phyloP scores from a whole-genome alignment of 495 filamentous ascomycete species.

The Hypoxylon rickii region DNA sequence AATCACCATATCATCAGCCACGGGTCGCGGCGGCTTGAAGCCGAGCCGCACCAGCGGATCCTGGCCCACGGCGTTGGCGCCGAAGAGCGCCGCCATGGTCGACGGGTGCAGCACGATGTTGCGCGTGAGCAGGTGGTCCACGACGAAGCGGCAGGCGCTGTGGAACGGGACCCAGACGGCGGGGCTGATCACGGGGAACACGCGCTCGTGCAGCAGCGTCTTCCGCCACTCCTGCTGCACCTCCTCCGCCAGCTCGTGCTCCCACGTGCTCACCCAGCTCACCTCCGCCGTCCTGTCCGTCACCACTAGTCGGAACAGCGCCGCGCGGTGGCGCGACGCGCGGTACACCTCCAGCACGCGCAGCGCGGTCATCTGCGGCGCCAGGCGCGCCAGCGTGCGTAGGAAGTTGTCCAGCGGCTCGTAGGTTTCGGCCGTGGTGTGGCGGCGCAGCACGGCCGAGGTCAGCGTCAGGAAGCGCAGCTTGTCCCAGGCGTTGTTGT shows the following conservation, averaged over 20 bases:
- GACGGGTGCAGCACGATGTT: background rate
- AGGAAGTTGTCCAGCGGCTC: no score
- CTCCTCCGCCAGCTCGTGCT: background rate
- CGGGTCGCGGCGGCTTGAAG: no score
- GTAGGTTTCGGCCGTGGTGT: background rate
- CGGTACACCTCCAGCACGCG: background rate
- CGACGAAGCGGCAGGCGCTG: background rate
- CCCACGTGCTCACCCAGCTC: background rate
- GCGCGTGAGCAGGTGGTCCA: background rate
- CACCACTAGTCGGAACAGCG: no score
- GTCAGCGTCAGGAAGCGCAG: background rate
- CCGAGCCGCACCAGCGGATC: background rate
- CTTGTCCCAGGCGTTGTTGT: no score
- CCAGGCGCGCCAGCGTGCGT: background rate
- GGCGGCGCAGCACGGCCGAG: background rate
- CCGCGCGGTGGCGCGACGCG: no score
- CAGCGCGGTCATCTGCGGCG: background rate
- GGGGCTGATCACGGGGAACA: no score
- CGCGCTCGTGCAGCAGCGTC: background rate
- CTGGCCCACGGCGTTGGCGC: background rate
- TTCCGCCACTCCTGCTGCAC: background rate
- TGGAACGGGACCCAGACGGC: no score
- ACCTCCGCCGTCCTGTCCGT: no score
- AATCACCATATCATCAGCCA: no score
- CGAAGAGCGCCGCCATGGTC: no score